Evolutionary conservation across 2,329 filamentous ascomycete genomes (phyloP).

Genomic region (Cladosporium velox): DNA sequence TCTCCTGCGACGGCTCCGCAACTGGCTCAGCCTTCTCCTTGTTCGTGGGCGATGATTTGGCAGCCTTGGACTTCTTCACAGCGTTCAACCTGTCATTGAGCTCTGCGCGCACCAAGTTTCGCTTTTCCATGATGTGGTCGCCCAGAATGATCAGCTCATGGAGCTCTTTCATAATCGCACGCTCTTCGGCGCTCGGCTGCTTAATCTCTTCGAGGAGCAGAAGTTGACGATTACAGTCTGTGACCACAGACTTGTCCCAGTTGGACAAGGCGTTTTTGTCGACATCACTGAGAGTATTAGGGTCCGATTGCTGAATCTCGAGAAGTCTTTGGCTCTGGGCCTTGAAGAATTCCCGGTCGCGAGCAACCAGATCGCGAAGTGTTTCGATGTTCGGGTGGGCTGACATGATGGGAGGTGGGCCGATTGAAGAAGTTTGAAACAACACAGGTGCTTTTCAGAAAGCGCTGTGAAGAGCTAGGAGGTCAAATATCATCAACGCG

Average conservation of each 20-base stretch:
- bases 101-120: constrained; percentile 2
- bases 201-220: constrained; percentile 20
- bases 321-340: constrained; percentile 10
- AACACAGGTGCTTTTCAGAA: background rate
- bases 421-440: background rate
- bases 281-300: constrained; percentile 11
- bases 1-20: background rate
- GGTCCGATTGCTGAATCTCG: constrained; percentile 11
- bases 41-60: background rate
- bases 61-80: background rate
- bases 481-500: too few species aligned
- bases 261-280: constrained; percentile 23
- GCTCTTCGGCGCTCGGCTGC: constrained; percentile 21
- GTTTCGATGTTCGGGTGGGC: constrained; percentile 7
- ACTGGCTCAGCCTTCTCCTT: background rate
- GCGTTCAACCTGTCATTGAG: constrained; percentile 3
- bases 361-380: constrained; percentile 15
- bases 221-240: constrained; percentile 21
- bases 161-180: constrained; percentile 25
- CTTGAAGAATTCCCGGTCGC: constrained; percentile 21
- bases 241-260: constrained; percentile 24
- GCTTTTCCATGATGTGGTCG: constrained; percentile 24
- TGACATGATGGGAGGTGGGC: background rate
- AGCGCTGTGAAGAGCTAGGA: background rate
- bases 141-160: constrained; percentile 23